Evolutionary conservation across 306 rosid genomes (phyloP), one percentile per base, ranked within the genome.

Genomic region (Acacia confusa): DNA sequence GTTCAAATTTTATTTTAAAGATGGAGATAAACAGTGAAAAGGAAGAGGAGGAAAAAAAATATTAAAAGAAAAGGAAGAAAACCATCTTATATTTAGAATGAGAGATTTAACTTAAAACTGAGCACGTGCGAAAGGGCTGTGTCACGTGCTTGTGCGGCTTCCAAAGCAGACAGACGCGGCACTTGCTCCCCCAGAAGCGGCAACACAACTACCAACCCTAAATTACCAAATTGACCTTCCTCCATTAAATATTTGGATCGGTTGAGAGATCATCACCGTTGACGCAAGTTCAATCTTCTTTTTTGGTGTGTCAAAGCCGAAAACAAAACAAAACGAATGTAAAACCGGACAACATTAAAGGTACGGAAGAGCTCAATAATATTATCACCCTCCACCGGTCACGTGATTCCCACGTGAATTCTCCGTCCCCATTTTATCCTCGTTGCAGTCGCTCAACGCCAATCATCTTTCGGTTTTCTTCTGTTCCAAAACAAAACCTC

Each of bases 141-240:
- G 44, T 90, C 92, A 87, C 94, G 87, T 92, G 92, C 74, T 75
- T 14, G 25, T 13, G 32, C 66, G 40, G 15, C 25, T 67, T 43
- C 34, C 47, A 68, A 30, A 66, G 87, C 64, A 63, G 72, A 87
- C 92, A 87, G 89, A 89, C 89, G 94, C 88, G 94, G 85, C 77
- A n/a, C 20, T 81, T 90, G 91, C 92, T 70, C 76, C 95, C 91
- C 78, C 78, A 16, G 52, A 69, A 80, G 88, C 79, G 84, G 88
- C 92, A 87, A 57, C 24, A n/a, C 67, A 80, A 71, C 67, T 22
- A 27, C 24, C 24, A 2, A 13, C 3, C 19, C 1, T 0, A 44
- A 79, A 76, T 79, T 69, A 80, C 87, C 17, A 44, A 38, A 52
- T 0, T 30, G 11, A 3, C 83, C 78, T 1, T 45, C 0, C 57